Percentiles rank a stretch among this genome's conserved stretches.
These are phyloP conservation scores for Dissophora globulifera DNA, from an alignment of 192 early-diverging fungal species.

Conservation along the genomic window DNA sequence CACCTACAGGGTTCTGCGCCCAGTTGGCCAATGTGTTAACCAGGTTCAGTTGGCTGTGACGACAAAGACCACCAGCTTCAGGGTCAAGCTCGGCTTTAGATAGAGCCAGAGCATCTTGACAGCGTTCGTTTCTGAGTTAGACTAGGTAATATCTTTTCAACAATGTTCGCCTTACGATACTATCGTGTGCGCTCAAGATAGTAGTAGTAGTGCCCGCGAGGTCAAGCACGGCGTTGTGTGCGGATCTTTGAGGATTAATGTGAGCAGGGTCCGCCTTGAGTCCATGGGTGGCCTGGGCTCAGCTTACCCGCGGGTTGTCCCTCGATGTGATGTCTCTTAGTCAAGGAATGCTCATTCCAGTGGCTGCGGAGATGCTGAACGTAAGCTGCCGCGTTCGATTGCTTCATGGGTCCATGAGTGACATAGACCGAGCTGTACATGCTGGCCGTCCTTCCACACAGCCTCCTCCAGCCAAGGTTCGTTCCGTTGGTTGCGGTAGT, in stretches of 20 bases:
- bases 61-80: too few relatives aligned
- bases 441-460: conserved; percentile 8
- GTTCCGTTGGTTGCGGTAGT: conserved; percentile 3
- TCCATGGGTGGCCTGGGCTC: conserved; percentile 5
- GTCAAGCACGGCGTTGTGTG: conserved; percentile 12
- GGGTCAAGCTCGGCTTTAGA: too few relatives aligned
- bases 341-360: too few relatives aligned
- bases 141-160: too few relatives aligned
- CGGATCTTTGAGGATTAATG: conserved; percentile 4
- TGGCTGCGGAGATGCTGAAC: conserved; percentile 4
- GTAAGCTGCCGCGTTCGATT: neutral
- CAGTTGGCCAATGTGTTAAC: too few relatives aligned
- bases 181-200: too few relatives aligned
- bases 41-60: too few relatives aligned
- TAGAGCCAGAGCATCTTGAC: too few relatives aligned
- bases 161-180: too few relatives aligned
- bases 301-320: conserved; percentile 4
- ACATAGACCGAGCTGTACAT: conserved; percentile 12
- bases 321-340: conserved; percentile 15
- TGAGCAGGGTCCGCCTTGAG: conserved; percentile 22
- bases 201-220: conserved; percentile 2
- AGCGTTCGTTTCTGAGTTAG: too few relatives aligned
- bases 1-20: too few relatives aligned
- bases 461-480: conserved; percentile 22
- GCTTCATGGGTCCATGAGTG: conserved; percentile 31